Percentiles rank a stretch among this genome's conserved stretches.
These are phyloP conservation scores for Gossypium lobatum DNA, from an alignment of 441 rosid genomes.

Conservation along the genomic window DNA sequence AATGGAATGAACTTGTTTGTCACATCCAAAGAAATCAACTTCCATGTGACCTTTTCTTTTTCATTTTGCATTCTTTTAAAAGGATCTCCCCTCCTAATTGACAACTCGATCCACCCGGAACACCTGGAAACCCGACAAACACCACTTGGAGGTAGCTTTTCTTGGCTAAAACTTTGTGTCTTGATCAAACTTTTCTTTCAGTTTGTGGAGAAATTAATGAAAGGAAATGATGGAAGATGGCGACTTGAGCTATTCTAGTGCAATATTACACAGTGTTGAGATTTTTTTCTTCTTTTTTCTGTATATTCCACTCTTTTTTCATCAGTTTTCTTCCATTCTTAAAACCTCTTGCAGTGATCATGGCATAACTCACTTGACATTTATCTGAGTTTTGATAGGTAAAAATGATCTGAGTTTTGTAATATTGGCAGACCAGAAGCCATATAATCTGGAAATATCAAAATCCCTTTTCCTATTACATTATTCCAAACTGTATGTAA, in stretches of 20 bases:
- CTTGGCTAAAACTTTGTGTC: neutral
- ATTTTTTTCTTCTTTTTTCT: neutral
- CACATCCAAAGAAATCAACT: neutral
- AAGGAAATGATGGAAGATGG: slow-evolving; percentile 10
- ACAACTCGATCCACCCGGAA: neutral
- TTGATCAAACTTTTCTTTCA: neutral
- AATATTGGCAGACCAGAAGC: neutral
- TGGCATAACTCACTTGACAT: slow-evolving; percentile 9
- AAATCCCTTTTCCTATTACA: neutral
- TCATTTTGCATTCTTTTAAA: too few relatives aligned
- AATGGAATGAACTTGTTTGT: neutral
- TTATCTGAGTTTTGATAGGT: slow-evolving; percentile 1
- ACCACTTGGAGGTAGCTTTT: neutral
- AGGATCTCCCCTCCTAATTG: neutral
- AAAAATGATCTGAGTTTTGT: neutral
- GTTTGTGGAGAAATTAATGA: slow-evolving; percentile 9
- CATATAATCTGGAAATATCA: neutral
- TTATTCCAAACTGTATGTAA: neutral
- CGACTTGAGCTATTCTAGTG: neutral
- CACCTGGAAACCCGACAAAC: neutral
- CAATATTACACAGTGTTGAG: slow-evolving; percentile 3
- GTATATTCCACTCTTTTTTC: neutral
- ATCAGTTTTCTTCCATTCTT: neutral
- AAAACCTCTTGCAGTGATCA: neutral
- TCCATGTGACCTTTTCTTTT: neutral